A percentile compares a stretch with the other conserved stretches of the same genome.
These are phyloP conservation scores for Amanita fuliginea DNA, from an alignment of 768 basidiomycete genomes.

Conservation along the genomic window DNA sequence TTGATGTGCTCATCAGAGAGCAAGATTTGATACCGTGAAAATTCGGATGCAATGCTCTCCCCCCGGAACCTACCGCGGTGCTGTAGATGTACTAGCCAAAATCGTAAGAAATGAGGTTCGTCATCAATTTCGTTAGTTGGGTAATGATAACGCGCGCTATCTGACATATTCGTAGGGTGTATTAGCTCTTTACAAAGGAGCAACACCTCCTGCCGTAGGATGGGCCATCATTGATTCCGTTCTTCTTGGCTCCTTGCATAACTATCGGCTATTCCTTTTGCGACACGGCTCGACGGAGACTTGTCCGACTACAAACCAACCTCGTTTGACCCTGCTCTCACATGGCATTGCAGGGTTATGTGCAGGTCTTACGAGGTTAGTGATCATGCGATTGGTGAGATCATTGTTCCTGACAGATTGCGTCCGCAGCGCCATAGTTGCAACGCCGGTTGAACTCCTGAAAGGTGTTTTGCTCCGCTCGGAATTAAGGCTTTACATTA, in stretches of 20 bases:
- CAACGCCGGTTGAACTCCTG: conserved; percentile 57
- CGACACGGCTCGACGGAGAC: conserved; percentile 42
- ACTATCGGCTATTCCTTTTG: conserved; percentile 54
- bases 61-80: conserved; percentile 49
- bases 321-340: conserved; percentile 48
- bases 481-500: not conserved
- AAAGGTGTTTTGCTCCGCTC: conserved; percentile 24
- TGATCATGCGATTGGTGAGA: conserved; percentile 16
- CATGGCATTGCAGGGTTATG: conserved; percentile 59
- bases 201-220: conserved; percentile 60
- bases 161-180: conserved; percentile 29
- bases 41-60: conserved; percentile 63
- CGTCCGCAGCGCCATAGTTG: conserved; percentile 43
- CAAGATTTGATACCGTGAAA: conserved; percentile 64
- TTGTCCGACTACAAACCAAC: conserved; percentile 28
- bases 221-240: conserved; percentile 69
- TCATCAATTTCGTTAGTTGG: conserved; percentile 6
- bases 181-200: conserved; percentile 64
- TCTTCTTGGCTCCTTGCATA: conserved; percentile 58
- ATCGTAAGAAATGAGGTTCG: conserved; percentile 52
- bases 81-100: conserved; percentile 46
- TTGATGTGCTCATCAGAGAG: conserved; percentile 5
- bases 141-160: not conserved
- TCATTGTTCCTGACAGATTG: conserved; percentile 6
- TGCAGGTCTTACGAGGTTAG: conserved; percentile 61